phyloP scores from a whole-genome alignment of 2,329 filamentous ascomycete species.

The Lecanicillium sp. region DNA sequence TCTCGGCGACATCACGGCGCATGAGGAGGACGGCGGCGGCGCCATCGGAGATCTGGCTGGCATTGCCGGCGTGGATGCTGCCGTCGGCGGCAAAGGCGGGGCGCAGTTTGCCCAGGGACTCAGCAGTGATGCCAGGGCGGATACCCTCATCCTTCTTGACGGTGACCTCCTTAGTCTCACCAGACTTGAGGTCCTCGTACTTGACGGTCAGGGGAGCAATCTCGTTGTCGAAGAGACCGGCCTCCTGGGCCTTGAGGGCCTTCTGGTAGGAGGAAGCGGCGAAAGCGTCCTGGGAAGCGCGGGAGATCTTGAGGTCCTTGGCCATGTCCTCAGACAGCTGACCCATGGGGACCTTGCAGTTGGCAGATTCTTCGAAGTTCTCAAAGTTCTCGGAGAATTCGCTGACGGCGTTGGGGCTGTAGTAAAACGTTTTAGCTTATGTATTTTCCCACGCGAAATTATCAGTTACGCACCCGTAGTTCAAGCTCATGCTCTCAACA shows the following conservation, averaged over 20 bases:
- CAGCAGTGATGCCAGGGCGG: conserved; percentile 73
- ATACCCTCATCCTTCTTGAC: conserved; percentile 85
- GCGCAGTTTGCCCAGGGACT: conserved; percentile 84
- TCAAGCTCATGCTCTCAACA: conserved; percentile 90
- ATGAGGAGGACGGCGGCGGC: conserved; percentile 93
- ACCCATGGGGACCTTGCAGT: conserved; percentile 98
- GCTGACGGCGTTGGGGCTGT: conserved; percentile 70
- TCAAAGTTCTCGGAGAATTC: conserved; percentile 92
- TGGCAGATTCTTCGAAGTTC: conserved; percentile 69
- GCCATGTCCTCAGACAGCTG: conserved; percentile 92
- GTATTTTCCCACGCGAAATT: too few species aligned
- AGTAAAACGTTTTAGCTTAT: conserved; percentile 4
- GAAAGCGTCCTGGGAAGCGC: conserved; percentile 79
- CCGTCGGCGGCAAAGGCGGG: conserved; percentile 88
- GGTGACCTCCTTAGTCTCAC: conserved; percentile 74
- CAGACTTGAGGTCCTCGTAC: conserved; percentile 84
- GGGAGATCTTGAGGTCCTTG: conserved; percentile 66
- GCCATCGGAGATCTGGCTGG: conserved; percentile 90
- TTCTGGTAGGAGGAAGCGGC: conserved; percentile 91
- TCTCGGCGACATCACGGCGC: conserved; percentile 85
- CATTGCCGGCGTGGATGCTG: conserved; percentile 92
- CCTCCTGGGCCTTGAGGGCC: conserved; percentile 74
- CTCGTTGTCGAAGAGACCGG: conserved; percentile 88
- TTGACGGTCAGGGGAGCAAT: conserved; percentile 81
- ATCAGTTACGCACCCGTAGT: conserved; percentile 46